These are phyloP conservation scores for Colletotrichum coccodes DNA, from an alignment of 2,329 filamentous ascomycete species.

Conservation along the genomic window DNA sequence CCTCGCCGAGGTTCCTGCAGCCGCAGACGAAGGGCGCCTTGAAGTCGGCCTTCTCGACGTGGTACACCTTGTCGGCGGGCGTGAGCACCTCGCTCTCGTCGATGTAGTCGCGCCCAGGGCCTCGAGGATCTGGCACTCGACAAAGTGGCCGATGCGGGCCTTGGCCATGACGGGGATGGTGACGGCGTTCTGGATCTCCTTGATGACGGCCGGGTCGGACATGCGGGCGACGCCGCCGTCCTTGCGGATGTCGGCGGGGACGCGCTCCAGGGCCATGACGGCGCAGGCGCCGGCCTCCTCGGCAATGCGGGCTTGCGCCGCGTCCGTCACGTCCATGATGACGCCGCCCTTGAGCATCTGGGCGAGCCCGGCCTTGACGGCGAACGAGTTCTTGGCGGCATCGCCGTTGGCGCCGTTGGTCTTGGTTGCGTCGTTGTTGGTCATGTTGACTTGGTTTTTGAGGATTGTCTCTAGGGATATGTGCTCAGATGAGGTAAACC, in stretches of 20 bases:
- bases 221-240: constrained; percentile 96
- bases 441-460: constrained; percentile 5
- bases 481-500: neutral
- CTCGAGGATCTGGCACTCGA: constrained; percentile 98
- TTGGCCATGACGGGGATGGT: constrained; percentile 99
- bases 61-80: constrained; percentile 88
- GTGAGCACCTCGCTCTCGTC: constrained; percentile 98
- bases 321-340: constrained; percentile 98
- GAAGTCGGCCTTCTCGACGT: constrained; percentile 90
- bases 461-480: neutral
- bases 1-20: constrained; percentile 93
- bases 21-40: constrained; percentile 94
- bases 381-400: constrained; percentile 68
- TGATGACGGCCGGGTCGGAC: constrained; percentile 95
- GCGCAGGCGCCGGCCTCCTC: constrained; percentile 96
- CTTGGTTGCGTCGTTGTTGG: constrained; percentile 14
- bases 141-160: constrained; percentile 96
- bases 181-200: constrained; percentile 92
- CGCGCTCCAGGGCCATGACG: constrained; percentile 98
- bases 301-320: constrained; percentile 93
- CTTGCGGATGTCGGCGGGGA: constrained; percentile 93
- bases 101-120: constrained; percentile 94
- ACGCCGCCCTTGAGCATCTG: constrained; percentile 99
- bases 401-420: constrained; percentile 36
- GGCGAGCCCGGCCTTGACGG: constrained; percentile 93